Conservation (phyloP, 192 early-diverging fungal genomes). For the Chytriomyces sp. region DNA sequence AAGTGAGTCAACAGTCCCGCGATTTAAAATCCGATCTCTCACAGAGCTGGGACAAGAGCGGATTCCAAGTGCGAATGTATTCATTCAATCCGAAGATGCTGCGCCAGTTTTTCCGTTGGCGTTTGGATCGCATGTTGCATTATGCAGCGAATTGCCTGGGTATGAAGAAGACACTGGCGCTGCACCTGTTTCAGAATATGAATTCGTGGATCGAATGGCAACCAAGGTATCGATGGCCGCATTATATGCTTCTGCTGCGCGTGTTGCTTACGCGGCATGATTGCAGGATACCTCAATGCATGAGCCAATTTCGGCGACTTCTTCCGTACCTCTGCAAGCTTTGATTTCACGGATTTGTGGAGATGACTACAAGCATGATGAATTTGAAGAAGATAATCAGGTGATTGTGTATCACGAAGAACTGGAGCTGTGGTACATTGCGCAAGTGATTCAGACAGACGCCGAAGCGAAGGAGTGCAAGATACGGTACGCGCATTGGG, state of each 20-base stretch:
- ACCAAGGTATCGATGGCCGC: background rate
- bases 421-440: conserved; percentile 12
- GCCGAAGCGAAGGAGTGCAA: background rate
- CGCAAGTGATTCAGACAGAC: conserved; percentile 3
- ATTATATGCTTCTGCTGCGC: background rate
- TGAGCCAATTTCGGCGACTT: background rate
- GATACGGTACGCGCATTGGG: conserved; percentile 23
- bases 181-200: background rate
- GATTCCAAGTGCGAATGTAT: background rate
- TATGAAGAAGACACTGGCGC: background rate
- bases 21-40: conserved; percentile 5
- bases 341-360: background rate
- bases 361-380: background rate
- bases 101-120: background rate
- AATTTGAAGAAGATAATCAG: background rate
- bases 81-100: background rate
- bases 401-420: conserved; percentile 23
- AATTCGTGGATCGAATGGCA: background rate
- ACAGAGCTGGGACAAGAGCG: background rate
- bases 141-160: background rate
- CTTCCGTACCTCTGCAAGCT: background rate
- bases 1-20: background rate
- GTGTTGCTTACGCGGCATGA: background rate
- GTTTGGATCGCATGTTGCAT: background rate
- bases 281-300: background rate